These are phyloP conservation scores for Pythium periplocum DNA, from an alignment of 352 stramenopile species.

Conservation along the genomic window DNA sequence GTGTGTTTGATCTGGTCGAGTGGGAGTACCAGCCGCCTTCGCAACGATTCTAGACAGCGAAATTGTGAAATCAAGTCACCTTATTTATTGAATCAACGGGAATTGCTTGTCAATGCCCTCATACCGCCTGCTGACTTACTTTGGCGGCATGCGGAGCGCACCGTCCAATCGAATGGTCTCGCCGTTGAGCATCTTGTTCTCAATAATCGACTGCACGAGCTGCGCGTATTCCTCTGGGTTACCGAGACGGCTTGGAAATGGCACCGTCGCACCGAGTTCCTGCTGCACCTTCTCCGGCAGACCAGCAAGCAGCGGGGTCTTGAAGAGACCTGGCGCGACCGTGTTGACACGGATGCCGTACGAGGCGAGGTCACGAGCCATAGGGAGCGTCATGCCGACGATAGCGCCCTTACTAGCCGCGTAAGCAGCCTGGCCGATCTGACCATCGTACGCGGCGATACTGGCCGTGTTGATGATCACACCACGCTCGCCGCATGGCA, in stretches of 20 bases:
- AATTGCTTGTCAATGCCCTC: no score
- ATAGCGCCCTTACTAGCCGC: conserved; percentile 95
- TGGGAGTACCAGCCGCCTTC: conserved; percentile 42
- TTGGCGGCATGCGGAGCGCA: conserved; percentile 93
- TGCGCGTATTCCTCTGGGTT: conserved; percentile 94
- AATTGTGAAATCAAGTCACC: no score
- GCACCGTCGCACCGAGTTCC: conserved; percentile 90
- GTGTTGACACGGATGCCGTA: conserved; percentile 96
- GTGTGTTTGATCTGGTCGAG: conserved; percentile 46
- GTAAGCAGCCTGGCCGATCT: conserved; percentile 97
- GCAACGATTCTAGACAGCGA: conserved; percentile 28
- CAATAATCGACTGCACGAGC: conserved; percentile 93
- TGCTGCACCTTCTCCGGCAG: conserved; percentile 94
- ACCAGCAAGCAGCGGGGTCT: conserved; percentile 94
- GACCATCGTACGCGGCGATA: conserved; percentile 97
- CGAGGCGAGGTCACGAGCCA: conserved; percentile 92
- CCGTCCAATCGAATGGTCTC: conserved; percentile 98
- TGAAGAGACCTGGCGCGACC: conserved; percentile 96
- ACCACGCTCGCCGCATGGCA: conserved; percentile 85
- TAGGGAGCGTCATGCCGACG: conserved; percentile 95
- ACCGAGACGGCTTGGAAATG: conserved; percentile 94
- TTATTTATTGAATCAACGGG: no score
- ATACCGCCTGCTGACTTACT: conserved; percentile 30
- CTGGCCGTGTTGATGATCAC: conserved; percentile 99
- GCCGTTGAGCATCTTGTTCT: conserved; percentile 98